Evolutionary conservation across 345 rosid genomes (phyloP).

Genomic region (Brassica incana): DNA sequence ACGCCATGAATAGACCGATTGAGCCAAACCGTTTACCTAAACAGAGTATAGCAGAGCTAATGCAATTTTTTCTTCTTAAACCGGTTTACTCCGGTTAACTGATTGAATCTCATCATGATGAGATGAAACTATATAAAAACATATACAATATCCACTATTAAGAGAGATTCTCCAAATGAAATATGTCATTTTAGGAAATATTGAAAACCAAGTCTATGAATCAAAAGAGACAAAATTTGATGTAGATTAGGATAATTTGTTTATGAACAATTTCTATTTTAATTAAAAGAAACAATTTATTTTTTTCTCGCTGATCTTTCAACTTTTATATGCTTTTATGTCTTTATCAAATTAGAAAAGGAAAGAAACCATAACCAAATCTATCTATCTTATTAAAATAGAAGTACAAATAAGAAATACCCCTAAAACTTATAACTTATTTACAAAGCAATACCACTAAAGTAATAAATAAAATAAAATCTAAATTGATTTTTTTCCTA

Average conservation of each 20-base stretch:
- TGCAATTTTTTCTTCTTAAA: not conserved
- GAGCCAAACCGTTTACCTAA: too few relatives aligned
- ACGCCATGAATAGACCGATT: not conserved
- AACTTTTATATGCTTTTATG: not conserved
- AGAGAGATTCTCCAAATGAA: not conserved
- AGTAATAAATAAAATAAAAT: too few relatives aligned
- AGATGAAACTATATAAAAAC: not conserved
- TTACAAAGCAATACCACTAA: too few relatives aligned
- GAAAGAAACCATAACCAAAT: not conserved
- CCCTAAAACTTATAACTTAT: too few relatives aligned
- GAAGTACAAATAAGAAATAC: too few relatives aligned
- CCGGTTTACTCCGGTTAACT: too few relatives aligned
- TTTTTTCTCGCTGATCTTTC: too few relatives aligned
- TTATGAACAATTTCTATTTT: not conserved
- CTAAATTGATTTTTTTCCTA: too few relatives aligned
- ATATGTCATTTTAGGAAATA: not conserved
- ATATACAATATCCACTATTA: not conserved
- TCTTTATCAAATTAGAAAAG: not conserved
- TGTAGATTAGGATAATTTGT: too few relatives aligned
- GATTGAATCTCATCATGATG: not conserved
- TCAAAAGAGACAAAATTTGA: too few relatives aligned
- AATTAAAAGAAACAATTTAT: not conserved
- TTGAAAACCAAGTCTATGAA: not conserved
- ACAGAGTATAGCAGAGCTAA: too few relatives aligned
- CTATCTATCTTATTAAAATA: too few relatives aligned